Percentiles rank a stretch among this genome's conserved stretches.
phyloP scores from a whole-genome alignment of 2,329 filamentous ascomycete genomes.

The Sarocladiaceae sp. region DNA sequence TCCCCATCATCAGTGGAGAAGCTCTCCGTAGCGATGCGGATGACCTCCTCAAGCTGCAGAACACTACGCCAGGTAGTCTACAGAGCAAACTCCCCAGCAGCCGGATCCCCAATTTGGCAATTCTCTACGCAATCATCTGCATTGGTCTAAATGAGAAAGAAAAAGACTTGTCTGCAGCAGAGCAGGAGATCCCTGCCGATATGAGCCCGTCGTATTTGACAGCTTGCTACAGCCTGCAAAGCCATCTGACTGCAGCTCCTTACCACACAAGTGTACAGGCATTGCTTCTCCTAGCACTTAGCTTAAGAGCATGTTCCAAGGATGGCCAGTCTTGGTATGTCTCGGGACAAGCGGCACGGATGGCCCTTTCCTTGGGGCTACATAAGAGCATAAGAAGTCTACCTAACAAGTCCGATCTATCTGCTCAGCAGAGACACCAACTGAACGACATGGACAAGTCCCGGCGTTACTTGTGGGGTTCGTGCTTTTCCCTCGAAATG shows the following conservation, averaged over 20 bases:
- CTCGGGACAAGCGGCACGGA: background rate
- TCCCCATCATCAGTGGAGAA: background rate
- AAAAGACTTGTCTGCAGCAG: no score
- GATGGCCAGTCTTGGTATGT: slow-evolving; percentile 6
- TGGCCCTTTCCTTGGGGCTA: background rate
- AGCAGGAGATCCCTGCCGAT: background rate
- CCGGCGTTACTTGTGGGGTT: background rate
- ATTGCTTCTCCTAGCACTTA: slow-evolving; percentile 4
- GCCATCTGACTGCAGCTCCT: background rate
- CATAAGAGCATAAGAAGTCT: background rate
- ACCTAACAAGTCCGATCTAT: background rate
- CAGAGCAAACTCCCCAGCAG: background rate
- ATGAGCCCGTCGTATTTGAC: background rate
- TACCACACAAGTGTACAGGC: slow-evolving; percentile 4
- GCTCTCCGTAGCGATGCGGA: background rate
- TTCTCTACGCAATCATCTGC: background rate
- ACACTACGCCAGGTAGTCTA: background rate
- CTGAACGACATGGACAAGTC: background rate
- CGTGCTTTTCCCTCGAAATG: slow-evolving; percentile 3
- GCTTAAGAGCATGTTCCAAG: background rate
- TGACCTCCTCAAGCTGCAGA: background rate
- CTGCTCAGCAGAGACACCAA: background rate
- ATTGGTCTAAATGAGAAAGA: slow-evolving; percentile 1
- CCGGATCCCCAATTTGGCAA: background rate
- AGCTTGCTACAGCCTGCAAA: background rate